Base-by-base conservation (phyloP, 495 filamentous ascomycete genomes). In the Neurospora sp. region DNA sequence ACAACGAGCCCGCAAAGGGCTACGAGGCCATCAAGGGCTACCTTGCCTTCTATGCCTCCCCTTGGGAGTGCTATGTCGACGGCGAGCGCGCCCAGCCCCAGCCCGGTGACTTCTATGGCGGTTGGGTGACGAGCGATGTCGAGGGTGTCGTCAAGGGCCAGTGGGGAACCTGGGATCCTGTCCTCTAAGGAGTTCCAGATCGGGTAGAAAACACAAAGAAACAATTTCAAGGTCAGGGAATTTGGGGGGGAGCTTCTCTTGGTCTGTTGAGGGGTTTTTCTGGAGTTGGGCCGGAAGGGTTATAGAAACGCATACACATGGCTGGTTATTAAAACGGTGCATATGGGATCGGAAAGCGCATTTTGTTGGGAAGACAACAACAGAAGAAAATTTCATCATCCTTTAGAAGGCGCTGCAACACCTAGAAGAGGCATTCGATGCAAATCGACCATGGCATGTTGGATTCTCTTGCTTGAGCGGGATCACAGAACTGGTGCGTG, bases 1-100 rank as follows among this genome's bases (percentile, higher is more conserved):
- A 89, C 76, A 83, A 86, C 71, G 76, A 78, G 69, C 87, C 87
- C 9, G 84, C 81, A 6, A 75, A 78, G 71, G 78, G 79, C 2
- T 89, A 86, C 75, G 80, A 83, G 71, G 74, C 75, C 27, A 82
- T 89, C 68, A 85, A 83, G 75, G 85, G 84, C 31, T 85, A 84
- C 72, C 75, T 89, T 40, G 81, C 79, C 69, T 86, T 89, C 71
- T 89, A 86, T 75, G 84, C 79, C 14, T 85, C 83, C 7, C 87
- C 87, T 16, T 89, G 87, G 87, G 84, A 87, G 48, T 89, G 87
- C 76, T 88, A 78, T 75, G 87, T 89, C 16, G 87, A 89, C 80
- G 87, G 86, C n/a, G 87, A 89, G 79, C 79, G 82, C 69, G 87
- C 87, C 39, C 79, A 83, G 76, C 74, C 87, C 38, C 87, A 88